Evolutionary conservation across 2,329 filamentous ascomycete species (phyloP).

Genomic region (Neofusicoccum cordaticola): DNA sequence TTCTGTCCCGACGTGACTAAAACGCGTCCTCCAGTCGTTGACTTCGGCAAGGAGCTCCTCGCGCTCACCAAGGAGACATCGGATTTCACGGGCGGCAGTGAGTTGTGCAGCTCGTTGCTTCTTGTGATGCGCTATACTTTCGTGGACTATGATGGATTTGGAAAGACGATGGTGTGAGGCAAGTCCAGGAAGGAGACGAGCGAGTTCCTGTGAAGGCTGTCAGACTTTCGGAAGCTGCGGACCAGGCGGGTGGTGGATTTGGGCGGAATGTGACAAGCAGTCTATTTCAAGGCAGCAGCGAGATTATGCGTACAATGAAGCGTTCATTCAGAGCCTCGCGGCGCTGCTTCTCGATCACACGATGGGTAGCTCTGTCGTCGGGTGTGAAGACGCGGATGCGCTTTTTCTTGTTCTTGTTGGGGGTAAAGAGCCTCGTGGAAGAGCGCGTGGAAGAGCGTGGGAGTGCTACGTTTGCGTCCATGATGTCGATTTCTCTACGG

Average conservation of each 20-base stretch:
- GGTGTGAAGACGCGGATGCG: conserved; percentile 24
- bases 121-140: conserved; percentile 22
- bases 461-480: neutral
- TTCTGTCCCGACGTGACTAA: neutral
- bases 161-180: conserved; percentile 22
- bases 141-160: conserved; percentile 25
- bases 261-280: neutral
- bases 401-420: conserved; percentile 21
- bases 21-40: conserved; percentile 20
- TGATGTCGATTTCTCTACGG: neutral
- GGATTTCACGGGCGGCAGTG: conserved; percentile 19
- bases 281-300: neutral
- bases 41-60: conserved; percentile 22
- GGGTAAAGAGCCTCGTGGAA: neutral
- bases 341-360: conserved; percentile 25
- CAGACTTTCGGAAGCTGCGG: neutral
- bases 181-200: conserved; percentile 22
- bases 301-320: conserved; percentile 21
- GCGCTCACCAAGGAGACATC: conserved; percentile 20
- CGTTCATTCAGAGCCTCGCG: conserved; percentile 25
- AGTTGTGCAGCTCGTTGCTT: conserved; percentile 19
- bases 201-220: conserved; percentile 21
- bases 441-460: neutral
- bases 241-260: neutral
- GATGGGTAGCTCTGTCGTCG: conserved; percentile 25